Base-by-base conservation (phyloP, 2,329 filamentous ascomycete genomes). In the Anisogramma anomala region DNA sequence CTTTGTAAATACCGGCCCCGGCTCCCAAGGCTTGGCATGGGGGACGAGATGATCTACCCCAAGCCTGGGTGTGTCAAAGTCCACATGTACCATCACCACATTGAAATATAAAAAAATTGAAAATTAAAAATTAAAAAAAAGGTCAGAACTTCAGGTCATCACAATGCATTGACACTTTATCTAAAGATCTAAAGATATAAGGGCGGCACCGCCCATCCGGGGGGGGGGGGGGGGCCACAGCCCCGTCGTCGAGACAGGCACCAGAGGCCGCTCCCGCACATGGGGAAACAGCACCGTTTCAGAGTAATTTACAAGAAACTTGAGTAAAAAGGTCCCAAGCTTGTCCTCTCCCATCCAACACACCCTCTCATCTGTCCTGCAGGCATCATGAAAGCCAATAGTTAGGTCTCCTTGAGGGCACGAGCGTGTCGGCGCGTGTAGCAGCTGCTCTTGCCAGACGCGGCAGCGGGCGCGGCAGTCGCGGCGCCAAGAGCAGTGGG, bases 371-470 rank as follows among this genome's bases (percentile, higher is more conserved):
- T 19, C 34, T 30, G 6, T 18, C 22, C 13, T 8, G 26, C 19
- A 26, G n/a, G n/a, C n/a, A n/a, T 10, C 14, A 32, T n/a, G 17
- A 32, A 14, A 19, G 9, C 26, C 11, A 17, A 36, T 20, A 27
- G 13, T 15, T 11, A 31, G 23, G 7, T 23, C 26, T 27, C 26
- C 32, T 32, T 35, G 35, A 45, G n/a, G 26, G 42, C 39, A 35
- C 43, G 43, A 25, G 43, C 43, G 43, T 45, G 43, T 23, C 43
- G 43, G 33, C 43, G 39, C 41, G 39, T 43, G 36, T 43, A 39
- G 41, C 41, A 43, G 34, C 28, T 31, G 14, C n/a, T 17, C 28
- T 31, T 31, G n/a, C n/a, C 6, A 31, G n/a, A 3, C 5, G 13
- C n/a, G 14, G 28, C 10, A 14, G 28, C 6, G 17, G 28, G n/a